phyloP scores from a whole-genome alignment of 371 early-diverging fungal genomes.

The Mortierella sp. region DNA sequence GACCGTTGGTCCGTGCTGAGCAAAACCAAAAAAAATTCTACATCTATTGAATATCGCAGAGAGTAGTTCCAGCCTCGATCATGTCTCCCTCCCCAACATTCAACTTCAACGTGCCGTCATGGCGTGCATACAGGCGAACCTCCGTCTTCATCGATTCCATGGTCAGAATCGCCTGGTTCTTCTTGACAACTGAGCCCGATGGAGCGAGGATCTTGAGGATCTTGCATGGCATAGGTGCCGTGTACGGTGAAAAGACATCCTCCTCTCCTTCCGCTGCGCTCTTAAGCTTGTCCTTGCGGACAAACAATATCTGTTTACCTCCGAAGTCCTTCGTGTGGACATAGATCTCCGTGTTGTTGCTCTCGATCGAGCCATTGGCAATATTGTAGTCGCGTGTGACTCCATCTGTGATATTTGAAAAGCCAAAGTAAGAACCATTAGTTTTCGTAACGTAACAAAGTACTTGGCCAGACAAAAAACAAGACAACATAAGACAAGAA shows the following conservation, averaged over 20 bases:
- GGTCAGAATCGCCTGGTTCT: conserved; percentile 72
- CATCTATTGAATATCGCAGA: conserved; percentile 66
- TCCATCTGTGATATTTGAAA: conserved; percentile 54
- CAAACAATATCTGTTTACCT: conserved; percentile 60
- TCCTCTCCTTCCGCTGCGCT: conserved; percentile 58
- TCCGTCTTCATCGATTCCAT: conserved; percentile 87
- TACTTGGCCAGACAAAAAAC: not conserved
- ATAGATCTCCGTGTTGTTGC: conserved; percentile 58
- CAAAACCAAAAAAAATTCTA: not conserved
- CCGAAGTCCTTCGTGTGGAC: conserved; percentile 68
- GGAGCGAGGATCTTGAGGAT: conserved; percentile 69
- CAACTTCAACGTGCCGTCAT: conserved; percentile 70
- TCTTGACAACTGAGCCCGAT: conserved; percentile 66
- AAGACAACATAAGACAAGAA: no score
- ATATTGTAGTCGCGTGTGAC: conserved; percentile 66
- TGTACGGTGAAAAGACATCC: conserved; percentile 71
- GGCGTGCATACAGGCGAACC: conserved; percentile 70
- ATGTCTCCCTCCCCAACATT: conserved; percentile 73
- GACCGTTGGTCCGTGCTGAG: not conserved
- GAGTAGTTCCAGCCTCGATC: conserved; percentile 73
- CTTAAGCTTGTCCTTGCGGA: conserved; percentile 62
- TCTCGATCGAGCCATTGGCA: conserved; percentile 63
- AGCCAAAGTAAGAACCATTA: not conserved
- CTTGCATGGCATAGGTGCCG: conserved; percentile 81
- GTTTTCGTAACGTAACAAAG: not conserved